A percentile compares a stretch with the other conserved stretches of the same genome.
Conservation (phyloP, 192 early-diverging fungal species). For the Funneliformis geosporum region DNA sequence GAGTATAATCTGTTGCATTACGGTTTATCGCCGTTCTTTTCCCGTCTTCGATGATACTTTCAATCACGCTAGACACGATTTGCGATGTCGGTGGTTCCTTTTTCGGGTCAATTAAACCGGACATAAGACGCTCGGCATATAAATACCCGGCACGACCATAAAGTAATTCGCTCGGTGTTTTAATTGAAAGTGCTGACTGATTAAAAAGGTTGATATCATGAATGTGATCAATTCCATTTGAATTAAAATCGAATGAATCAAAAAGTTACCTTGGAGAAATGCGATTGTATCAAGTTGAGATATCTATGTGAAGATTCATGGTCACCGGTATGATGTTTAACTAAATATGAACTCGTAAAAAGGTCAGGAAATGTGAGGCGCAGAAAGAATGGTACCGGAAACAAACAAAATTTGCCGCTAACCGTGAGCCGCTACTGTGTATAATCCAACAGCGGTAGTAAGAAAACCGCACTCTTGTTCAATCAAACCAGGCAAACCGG, state of each 20-base stretch:
- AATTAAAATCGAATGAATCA: neutral
- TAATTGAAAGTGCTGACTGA: neutral
- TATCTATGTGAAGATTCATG: neutral
- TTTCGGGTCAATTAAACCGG: neutral
- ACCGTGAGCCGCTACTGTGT: slow-evolving; percentile 8
- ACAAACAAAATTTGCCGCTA: neutral
- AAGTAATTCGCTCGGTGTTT: slow-evolving; percentile 10
- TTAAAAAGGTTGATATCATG: neutral
- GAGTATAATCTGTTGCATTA: neutral
- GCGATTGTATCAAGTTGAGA: slow-evolving; percentile 7
- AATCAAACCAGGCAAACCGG: neutral
- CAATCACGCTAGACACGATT: neutral
- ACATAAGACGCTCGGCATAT: neutral
- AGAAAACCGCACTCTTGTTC: slow-evolving; percentile 22
- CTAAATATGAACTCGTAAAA: slow-evolving; percentile 4
- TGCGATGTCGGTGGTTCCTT: neutral
- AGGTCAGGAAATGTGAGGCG: neutral
- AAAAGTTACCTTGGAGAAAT: neutral
- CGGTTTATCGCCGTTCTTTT: neutral
- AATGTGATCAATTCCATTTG: neutral
- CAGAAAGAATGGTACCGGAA: neutral
- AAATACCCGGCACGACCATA: slow-evolving; percentile 23
- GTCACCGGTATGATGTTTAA: slow-evolving; percentile 19
- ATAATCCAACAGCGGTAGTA: slow-evolving; percentile 18
- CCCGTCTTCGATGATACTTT: slow-evolving; percentile 14